Evolutionary conservation across 805 yeast species (phyloP).

Genomic region (Schwanniomyces sp.): DNA sequence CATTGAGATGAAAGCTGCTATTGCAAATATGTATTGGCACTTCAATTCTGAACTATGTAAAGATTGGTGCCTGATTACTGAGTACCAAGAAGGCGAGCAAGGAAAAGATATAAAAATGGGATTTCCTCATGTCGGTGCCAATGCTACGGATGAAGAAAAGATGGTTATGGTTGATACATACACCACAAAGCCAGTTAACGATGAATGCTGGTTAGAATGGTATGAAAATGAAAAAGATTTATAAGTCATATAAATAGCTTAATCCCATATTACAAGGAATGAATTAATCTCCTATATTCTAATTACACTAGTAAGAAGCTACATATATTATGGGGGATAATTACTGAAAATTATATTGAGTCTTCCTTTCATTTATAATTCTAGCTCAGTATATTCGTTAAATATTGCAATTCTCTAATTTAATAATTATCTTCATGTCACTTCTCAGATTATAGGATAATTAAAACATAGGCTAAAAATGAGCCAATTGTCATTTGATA

Average conservation of each 20-base stretch:
- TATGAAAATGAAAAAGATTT: slow-evolving; percentile 23
- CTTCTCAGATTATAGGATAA: neutral
- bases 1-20: slow-evolving; percentile 60
- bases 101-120: slow-evolving; percentile 19
- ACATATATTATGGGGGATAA: no score
- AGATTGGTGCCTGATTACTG: slow-evolving; percentile 43
- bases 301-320: no score
- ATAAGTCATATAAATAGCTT: neutral
- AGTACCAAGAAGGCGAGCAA: slow-evolving; percentile 9
- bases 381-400: no score
- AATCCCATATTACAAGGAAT: no score
- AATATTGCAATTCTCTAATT: no score
- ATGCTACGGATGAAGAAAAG: slow-evolving; percentile 40
- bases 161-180: slow-evolving; percentile 61
- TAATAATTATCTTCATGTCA: no score
- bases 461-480: neutral
- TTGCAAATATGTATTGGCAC: slow-evolving; percentile 55
- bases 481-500: neutral
- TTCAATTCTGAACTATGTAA: slow-evolving; percentile 37
- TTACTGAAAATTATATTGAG: no score
- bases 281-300: no score
- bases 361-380: no score
- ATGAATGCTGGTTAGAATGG: slow-evolving; percentile 54
- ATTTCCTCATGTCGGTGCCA: slow-evolving; percentile 12
- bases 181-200: slow-evolving; percentile 51